Evolutionary conservation across 768 basidiomycete species (phyloP), one percentile per base, ranked within the genome.

Genomic region (Trametes villosa): DNA sequence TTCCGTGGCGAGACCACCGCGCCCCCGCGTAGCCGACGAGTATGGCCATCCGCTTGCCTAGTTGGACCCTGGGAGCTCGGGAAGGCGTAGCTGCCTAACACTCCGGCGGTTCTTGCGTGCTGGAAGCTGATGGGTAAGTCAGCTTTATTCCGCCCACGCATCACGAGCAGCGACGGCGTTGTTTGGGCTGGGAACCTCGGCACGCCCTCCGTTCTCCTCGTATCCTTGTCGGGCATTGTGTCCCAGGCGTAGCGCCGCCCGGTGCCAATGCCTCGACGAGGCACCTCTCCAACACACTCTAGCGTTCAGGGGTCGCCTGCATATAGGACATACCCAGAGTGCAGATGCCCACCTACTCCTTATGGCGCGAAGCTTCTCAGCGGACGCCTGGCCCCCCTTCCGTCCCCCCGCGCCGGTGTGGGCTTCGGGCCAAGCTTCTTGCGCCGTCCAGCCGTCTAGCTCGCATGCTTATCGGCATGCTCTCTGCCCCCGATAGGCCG

Each of bases 401-500:
- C 50, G 49, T 58, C 31, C 26, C 50, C 9, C 50, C 15, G 18
- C 30, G 30, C 53, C 53, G 33, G 22, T 24, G 44, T 55, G 27
- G 49, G 36, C 49, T 45, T 52, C 44, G 38, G 50, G 34, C 44
- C 30, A 31, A 27, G 41, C 50, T 47, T 36, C 44, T 26, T 34
- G 33, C 53, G 30, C 31, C 49, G 26, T 12, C 60, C 42, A 47
- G 52, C 34, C 45, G 27, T 22, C 26, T 13, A 34, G 11, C 44
- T 46, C 60, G 60, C 60, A 57, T 62, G 61, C 61, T 62, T 62
- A 62, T 62, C 61, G 55, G 60, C 42, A 50, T 22, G 41, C 42
- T 42, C 48, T 47, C 36, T 57, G 33, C 15, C 42, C 42, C 49
- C 49, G 55, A 41, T 49, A 53, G 49, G 44, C 30, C 36, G 22